phyloP scores from a whole-genome alignment of 352 stramenopile genomes.

The Globisporangium cystogenes region DNA sequence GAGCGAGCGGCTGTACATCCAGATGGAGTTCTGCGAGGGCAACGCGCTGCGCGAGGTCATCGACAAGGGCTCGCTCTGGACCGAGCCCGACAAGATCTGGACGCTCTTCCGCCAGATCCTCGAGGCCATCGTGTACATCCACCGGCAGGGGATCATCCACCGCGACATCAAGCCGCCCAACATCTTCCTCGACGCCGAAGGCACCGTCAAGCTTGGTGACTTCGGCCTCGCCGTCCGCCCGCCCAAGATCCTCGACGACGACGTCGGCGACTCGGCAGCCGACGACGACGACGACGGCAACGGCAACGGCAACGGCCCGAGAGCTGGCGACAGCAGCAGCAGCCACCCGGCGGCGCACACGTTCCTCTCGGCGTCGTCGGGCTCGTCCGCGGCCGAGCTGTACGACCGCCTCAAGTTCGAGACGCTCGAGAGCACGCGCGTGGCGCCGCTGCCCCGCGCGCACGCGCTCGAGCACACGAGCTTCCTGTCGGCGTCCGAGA shows the following conservation, averaged over 20 bases:
- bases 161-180: slow-evolving; percentile 92
- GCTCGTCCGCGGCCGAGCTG: slow-evolving; percentile 61
- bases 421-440: slow-evolving; percentile 62
- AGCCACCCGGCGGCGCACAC: slow-evolving; percentile 11
- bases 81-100: slow-evolving; percentile 90
- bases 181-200: slow-evolving; percentile 92
- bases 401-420: slow-evolving; percentile 67
- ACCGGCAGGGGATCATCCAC: slow-evolving; percentile 92
- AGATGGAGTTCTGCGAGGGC: slow-evolving; percentile 96
- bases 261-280: slow-evolving; percentile 22
- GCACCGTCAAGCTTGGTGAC: slow-evolving; percentile 91
- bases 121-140: slow-evolving; percentile 94
- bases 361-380: slow-evolving; percentile 47
- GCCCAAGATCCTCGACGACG: slow-evolving; percentile 44
- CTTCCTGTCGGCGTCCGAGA: slow-evolving; percentile 43
- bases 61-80: slow-evolving; percentile 82
- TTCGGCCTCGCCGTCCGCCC: slow-evolving; percentile 92
- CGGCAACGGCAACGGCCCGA: background rate
- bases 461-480: slow-evolving; percentile 27
- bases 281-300: slow-evolving; percentile 10
- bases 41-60: slow-evolving; percentile 94
- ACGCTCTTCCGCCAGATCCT: slow-evolving; percentile 94
- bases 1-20: slow-evolving; percentile 86
- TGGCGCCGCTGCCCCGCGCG: slow-evolving; percentile 7
- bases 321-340: background rate